phyloP scores from a whole-genome alignment of 2,329 filamentous ascomycete species.

The Shiraia sp. region DNA sequence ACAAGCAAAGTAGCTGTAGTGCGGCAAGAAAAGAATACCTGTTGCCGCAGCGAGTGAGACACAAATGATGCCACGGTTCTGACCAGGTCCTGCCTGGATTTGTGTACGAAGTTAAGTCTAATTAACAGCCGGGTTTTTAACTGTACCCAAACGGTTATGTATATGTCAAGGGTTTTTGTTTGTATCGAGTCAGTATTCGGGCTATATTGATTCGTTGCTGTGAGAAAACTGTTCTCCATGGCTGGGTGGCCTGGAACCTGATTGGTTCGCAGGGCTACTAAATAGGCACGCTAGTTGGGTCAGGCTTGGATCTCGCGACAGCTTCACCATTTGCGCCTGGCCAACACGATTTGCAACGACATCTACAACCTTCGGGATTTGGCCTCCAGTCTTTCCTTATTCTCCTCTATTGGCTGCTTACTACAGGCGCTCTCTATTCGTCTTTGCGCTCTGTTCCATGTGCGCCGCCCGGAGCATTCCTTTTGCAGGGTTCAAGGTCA shows the following conservation, averaged over 20 bases:
- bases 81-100: too few relatives aligned
- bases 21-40: neutral
- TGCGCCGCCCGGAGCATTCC: slow-evolving; percentile 35
- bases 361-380: slow-evolving; percentile 15
- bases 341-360: slow-evolving; percentile 24
- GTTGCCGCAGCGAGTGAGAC: neutral
- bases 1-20: too few relatives aligned
- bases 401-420: slow-evolving; percentile 3
- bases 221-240: too few relatives aligned
- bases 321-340: slow-evolving; percentile 28
- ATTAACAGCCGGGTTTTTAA: too few relatives aligned
- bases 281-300: neutral
- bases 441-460: slow-evolving; percentile 8
- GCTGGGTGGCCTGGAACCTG: too few relatives aligned
- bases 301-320: slow-evolving; percentile 14
- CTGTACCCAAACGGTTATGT: too few relatives aligned
- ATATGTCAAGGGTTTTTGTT: too few relatives aligned
- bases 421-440: slow-evolving; percentile 3
- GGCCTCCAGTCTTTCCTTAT: slow-evolving; percentile 4
- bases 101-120: too few relatives aligned
- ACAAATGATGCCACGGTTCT: too few relatives aligned
- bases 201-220: too few relatives aligned
- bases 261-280: too few relatives aligned
- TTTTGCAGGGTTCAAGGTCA: slow-evolving; percentile 25
- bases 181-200: too few relatives aligned